These are phyloP conservation scores for Tilletia setariae DNA, from an alignment of 1,284 basidiomycete species.

Conservation along the genomic window DNA sequence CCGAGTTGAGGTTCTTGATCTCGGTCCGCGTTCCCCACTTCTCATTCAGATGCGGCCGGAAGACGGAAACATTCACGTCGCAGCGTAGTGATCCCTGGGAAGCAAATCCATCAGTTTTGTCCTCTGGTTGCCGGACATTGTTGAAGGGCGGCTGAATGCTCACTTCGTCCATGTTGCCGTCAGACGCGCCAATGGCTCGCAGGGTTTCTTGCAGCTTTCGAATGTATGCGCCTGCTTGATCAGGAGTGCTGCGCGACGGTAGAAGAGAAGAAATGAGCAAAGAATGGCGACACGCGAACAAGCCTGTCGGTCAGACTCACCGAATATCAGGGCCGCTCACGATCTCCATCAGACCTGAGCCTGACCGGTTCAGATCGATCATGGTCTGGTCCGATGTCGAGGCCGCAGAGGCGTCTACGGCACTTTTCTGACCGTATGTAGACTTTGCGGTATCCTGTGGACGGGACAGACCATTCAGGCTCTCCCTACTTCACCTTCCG, in stretches of 20 bases:
- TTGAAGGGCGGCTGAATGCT: constrained; percentile 21
- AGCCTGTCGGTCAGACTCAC: constrained; percentile 36
- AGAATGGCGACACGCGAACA: no score
- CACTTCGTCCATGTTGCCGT: constrained; percentile 97
- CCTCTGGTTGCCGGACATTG: background rate
- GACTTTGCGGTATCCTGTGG: constrained; percentile 82
- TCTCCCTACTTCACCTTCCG: background rate
- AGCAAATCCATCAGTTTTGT: background rate
- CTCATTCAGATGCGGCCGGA: constrained; percentile 57
- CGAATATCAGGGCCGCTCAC: constrained; percentile 90
- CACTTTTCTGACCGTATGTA: constrained; percentile 57
- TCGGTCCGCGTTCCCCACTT: constrained; percentile 83
- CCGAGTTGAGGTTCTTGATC: constrained; percentile 94
- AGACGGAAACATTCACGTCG: constrained; percentile 84
- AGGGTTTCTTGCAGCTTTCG: constrained; percentile 76
- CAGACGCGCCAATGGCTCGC: constrained; percentile 78
- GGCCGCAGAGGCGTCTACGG: constrained; percentile 51
- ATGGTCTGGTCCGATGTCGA: constrained; percentile 43
- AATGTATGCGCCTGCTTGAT: constrained; percentile 88
- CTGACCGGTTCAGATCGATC: constrained; percentile 88
- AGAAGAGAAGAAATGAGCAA: no score
- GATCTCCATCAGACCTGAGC: constrained; percentile 88
- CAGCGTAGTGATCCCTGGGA: constrained; percentile 64
- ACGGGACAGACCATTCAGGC: background rate
- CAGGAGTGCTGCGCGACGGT: constrained; percentile 66